Evolutionary conservation across 257 asterid species (phyloP).

Genomic region (Nyctanthes arbortristis): DNA sequence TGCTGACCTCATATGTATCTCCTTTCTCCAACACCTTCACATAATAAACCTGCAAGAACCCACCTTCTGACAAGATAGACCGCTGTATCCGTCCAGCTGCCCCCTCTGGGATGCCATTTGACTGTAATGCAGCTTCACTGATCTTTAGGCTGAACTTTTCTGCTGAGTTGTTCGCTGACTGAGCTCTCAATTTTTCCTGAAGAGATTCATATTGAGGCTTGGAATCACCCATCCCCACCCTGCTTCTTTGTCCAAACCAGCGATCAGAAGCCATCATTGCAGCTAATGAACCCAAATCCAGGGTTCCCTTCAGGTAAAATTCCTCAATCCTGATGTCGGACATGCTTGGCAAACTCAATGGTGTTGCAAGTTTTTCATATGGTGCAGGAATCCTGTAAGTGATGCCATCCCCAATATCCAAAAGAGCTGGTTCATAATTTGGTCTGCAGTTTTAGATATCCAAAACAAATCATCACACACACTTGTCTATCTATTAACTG

Average conservation of each 20-base stretch:
- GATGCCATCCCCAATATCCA: conserved; percentile 94
- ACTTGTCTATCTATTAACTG: conserved; percentile 13
- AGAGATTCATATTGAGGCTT: conserved; percentile 83
- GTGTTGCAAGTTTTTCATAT: conserved; percentile 71
- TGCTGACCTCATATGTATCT: conserved; percentile 90
- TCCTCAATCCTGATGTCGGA: conserved; percentile 87
- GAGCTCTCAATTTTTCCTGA: conserved; percentile 76
- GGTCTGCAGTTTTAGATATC: conserved; percentile 48
- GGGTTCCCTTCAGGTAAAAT: conserved; percentile 93
- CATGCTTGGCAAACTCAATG: conserved; percentile 71
- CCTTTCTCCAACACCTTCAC: conserved; percentile 99
- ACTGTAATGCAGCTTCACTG: conserved; percentile 69
- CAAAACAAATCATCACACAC: conserved; percentile 15
- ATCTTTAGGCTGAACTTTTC: conserved; percentile 70
- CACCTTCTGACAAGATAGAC: conserved; percentile 83
- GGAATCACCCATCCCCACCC: conserved; percentile 71
- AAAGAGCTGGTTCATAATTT: conserved; percentile 75
- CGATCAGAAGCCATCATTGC: conserved; percentile 89
- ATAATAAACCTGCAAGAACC: conserved; percentile 79
- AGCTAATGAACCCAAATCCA: conserved; percentile 92
- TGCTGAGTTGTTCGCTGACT: conserved; percentile 43
- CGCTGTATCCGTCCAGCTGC: conserved; percentile 89
- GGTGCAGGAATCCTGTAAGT: conserved; percentile 89
- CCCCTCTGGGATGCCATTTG: conserved; percentile 92
- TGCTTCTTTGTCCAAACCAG: conserved; percentile 54